phyloP scores from a whole-genome alignment of 345 rosid species.

The Noccaea bulbosa region DNA sequence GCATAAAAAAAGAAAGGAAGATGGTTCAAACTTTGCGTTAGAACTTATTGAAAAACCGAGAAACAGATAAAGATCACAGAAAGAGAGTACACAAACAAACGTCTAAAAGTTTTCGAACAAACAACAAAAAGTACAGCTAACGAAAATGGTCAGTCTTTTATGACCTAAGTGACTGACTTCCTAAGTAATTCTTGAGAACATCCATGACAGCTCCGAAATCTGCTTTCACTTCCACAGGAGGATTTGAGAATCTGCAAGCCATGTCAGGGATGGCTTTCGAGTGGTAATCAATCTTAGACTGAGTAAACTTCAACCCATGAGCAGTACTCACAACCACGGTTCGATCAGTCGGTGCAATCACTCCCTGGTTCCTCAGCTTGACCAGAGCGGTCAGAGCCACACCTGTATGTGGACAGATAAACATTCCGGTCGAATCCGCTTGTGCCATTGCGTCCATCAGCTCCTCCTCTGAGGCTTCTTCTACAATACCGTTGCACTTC shows the following conservation, averaged over 20 bases:
- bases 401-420: conserved; percentile 93
- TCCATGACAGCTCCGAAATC: conserved; percentile 91
- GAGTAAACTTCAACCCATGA: conserved; percentile 88
- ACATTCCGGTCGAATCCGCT: conserved; percentile 96
- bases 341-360: conserved; percentile 65
- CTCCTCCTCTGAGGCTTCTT: conserved; percentile 90
- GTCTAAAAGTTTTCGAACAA: conserved; percentile 9
- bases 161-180: conserved; percentile 46
- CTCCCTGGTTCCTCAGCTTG: conserved; percentile 80
- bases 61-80: conserved; percentile 31
- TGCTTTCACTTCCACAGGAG: conserved; percentile 74
- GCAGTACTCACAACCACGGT: conserved; percentile 94
- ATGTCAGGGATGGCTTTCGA: conserved; percentile 72
- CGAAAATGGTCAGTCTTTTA: conserved; percentile 23
- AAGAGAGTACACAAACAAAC: conserved; percentile 27
- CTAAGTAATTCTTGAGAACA: conserved; percentile 68
- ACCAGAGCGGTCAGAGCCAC: conserved; percentile 81
- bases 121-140: too few relatives aligned
- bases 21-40: conserved; percentile 21
- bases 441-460: conserved; percentile 94
- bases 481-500: conserved; percentile 78
- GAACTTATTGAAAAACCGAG: conserved; percentile 38
- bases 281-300: conserved; percentile 84
- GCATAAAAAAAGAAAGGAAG: neutral
- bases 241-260: conserved; percentile 81